Base-by-base conservation (phyloP, 305 asterid genomes). In the Lippia alba region DNA sequence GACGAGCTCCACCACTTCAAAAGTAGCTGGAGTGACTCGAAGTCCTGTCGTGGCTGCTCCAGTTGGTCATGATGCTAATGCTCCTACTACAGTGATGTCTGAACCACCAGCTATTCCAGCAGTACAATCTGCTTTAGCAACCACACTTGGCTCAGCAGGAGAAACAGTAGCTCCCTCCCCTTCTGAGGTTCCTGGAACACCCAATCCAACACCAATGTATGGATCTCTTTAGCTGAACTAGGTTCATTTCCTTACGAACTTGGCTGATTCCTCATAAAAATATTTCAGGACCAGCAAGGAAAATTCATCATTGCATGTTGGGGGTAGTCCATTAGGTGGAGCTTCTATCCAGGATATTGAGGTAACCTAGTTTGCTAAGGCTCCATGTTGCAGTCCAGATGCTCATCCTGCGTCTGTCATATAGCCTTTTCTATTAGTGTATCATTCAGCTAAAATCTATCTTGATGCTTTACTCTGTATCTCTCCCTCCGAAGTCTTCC, bases 341-440 rank as follows among this genome's bases (percentile, higher is more conserved):
- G 84, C 94, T 75, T 88, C 90, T 46, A n/a, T 81, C 59, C 90
- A 81, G 79, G 96, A 87, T 69, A 76, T 70, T 59, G 97, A 87
- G 97, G 99, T 91, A 84, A 44, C 65, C 56, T 67, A 40, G 48
- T 51, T 66, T 44, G 64, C 60, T 18, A 10, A 61, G 64, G 48
- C 50, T 50, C 59, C 48, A 62, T 66, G 46, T 67, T 77, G 57
- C 53, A 62, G 34, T 24, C 64, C 55, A 33, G 62, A 64, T 60
- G 40, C 65, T 79, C 66, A 66, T 57, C 54, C 41, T 56, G 39
- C 61, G 61, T 51, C 33, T 44, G 54, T 24, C n/a, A 14, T 65
- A n/a, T 48, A 56, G 61, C 64, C 18, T 55, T 44, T 55, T 19
- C 12, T 17, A 7, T 71, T 62, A 30, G 60, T 34, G 44, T 14